Evolutionary conservation across 2,329 filamentous ascomycete species (phyloP).

Genomic region (Ampelomyces quisqualis): DNA sequence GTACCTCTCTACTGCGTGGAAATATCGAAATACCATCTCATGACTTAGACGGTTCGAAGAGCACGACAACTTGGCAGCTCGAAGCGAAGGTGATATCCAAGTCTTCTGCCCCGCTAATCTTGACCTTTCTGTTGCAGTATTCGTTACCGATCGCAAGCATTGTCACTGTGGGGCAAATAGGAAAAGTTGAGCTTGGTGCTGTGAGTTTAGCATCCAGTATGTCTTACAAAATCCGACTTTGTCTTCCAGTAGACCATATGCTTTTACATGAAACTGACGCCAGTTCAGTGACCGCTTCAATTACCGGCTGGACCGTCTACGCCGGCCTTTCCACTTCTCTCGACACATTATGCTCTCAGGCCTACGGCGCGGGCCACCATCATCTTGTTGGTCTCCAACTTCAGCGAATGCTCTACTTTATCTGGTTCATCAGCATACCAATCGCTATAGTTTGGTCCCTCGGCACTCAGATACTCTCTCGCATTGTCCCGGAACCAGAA

Average conservation of each 20-base stretch:
- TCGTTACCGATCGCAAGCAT: slow-evolving; percentile 50
- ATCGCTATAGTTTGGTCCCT: slow-evolving; percentile 71
- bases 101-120: slow-evolving; percentile 47
- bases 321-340: slow-evolving; percentile 79
- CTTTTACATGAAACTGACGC: too few relatives aligned
- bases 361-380: slow-evolving; percentile 87
- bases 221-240: too few relatives aligned
- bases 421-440: slow-evolving; percentile 70
- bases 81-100: slow-evolving; percentile 77
- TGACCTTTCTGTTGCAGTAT: slow-evolving; percentile 54
- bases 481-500: slow-evolving; percentile 69
- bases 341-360: slow-evolving; percentile 90
- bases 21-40: too few relatives aligned
- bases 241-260: too few relatives aligned
- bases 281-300: slow-evolving; percentile 54
- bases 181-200: slow-evolving; percentile 51
- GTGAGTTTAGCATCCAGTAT: slow-evolving; percentile 51
- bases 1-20: too few relatives aligned
- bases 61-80: too few relatives aligned
- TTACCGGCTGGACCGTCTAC: slow-evolving; percentile 52
- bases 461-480: slow-evolving; percentile 62
- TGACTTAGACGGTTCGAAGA: too few relatives aligned
- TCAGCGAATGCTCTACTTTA: slow-evolving; percentile 77
- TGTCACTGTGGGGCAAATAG: slow-evolving; percentile 54
- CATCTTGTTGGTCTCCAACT: slow-evolving; percentile 83